phyloP scores from a whole-genome alignment of 768 basidiomycete species.

The Russula brevipes region DNA sequence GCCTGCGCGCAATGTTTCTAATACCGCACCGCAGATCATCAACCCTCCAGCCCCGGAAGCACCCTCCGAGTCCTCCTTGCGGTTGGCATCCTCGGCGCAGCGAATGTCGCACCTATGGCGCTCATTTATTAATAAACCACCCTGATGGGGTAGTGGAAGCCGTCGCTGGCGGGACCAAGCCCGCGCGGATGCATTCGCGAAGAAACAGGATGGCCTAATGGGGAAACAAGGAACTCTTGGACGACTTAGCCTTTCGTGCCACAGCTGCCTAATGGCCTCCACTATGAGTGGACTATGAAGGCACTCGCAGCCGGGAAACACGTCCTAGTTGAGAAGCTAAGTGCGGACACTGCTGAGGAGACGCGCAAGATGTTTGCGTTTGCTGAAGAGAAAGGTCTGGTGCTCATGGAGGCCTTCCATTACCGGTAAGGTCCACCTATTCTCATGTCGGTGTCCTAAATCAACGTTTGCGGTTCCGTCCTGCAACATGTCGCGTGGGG shows the following conservation, averaged over 20 bases:
- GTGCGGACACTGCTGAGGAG: slow-evolving; percentile 47
- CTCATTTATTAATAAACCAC: slow-evolving; percentile 49
- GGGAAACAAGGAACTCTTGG: slow-evolving; percentile 38
- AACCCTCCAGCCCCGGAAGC: slow-evolving; percentile 4
- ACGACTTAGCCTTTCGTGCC: slow-evolving; percentile 28
- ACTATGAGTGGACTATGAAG: slow-evolving; percentile 65
- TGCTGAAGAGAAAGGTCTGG: slow-evolving; percentile 44
- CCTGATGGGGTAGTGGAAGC: slow-evolving; percentile 52
- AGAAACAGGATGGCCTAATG: slow-evolving; percentile 36
- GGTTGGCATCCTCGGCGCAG: slow-evolving; percentile 48
- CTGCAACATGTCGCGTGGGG: slow-evolving; percentile 48
- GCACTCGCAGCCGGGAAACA: slow-evolving; percentile 58
- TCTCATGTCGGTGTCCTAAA: not conserved
- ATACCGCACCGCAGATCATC: not conserved
- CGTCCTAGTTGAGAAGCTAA: slow-evolving; percentile 60
- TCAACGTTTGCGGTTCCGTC: slow-evolving; percentile 46
- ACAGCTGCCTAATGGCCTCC: slow-evolving; percentile 54
- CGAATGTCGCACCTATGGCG: slow-evolving; percentile 48
- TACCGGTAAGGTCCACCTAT: slow-evolving; percentile 37
- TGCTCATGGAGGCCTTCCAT: slow-evolving; percentile 59
- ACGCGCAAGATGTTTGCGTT: slow-evolving; percentile 46
- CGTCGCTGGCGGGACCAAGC: slow-evolving; percentile 48
- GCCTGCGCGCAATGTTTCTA: not conserved
- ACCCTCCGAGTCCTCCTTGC: slow-evolving; percentile 27
- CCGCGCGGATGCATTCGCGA: slow-evolving; percentile 47